Evolutionary conservation across 1,139 yeast species (phyloP).

Genomic region (Hyphopichia burtonii): DNA sequence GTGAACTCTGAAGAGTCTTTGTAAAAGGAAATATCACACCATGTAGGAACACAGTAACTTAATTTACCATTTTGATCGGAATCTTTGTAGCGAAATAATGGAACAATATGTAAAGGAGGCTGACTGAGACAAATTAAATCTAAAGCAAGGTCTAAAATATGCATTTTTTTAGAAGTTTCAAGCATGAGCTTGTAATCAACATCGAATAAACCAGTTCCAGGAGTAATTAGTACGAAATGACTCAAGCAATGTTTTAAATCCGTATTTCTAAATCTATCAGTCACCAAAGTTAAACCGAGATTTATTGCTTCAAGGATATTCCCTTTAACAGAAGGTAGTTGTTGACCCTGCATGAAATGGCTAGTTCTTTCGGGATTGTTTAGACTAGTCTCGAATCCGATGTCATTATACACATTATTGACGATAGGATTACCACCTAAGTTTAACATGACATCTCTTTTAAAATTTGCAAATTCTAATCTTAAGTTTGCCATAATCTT

Average conservation of each 20-base stretch:
- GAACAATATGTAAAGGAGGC: conserved; percentile 91
- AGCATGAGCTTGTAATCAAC: conserved; percentile 79
- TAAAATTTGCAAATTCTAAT: conserved; percentile 80
- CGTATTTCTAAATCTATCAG: conserved; percentile 81
- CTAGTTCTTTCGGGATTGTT: not conserved
- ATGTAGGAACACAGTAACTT: conserved; percentile 83
- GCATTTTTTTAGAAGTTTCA: conserved; percentile 72
- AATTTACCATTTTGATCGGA: conserved; percentile 45
- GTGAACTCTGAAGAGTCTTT: conserved; percentile 48
- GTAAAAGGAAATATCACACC: conserved; percentile 94
- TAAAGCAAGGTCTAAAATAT: conserved; percentile 78
- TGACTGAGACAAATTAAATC: conserved; percentile 87
- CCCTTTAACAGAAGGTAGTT: conserved; percentile 86
- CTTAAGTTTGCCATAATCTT: conserved; percentile 87
- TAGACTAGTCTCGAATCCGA: not conserved
- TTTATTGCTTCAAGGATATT: conserved; percentile 86
- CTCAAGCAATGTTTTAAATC: conserved; percentile 85
- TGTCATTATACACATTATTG: not conserved
- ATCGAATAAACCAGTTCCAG: conserved; percentile 92
- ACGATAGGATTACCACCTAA: not conserved
- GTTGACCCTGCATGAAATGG: conserved; percentile 49
- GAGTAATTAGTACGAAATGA: conserved; percentile 82
- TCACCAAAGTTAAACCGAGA: conserved; percentile 73
- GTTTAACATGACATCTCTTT: conserved; percentile 63
- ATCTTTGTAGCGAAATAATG: conserved; percentile 72